Conservation (phyloP, 768 basidiomycete genomes). For the Tremella fuciformis region DNA sequence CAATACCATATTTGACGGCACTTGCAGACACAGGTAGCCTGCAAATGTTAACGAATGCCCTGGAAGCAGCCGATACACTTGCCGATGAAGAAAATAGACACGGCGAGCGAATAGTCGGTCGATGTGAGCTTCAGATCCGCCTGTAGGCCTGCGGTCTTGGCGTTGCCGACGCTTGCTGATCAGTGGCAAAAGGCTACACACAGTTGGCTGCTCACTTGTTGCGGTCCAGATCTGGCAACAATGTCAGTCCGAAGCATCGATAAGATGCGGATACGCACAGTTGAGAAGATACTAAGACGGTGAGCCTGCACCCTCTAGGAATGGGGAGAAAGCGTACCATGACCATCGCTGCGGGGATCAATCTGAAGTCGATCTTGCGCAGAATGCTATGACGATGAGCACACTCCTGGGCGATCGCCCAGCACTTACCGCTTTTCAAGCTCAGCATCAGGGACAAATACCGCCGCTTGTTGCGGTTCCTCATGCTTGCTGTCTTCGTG, state of each 20-base stretch:
- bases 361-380: conserved; percentile 28
- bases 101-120: conserved; percentile 13
- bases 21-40: conserved; percentile 16
- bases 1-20: conserved; percentile 23
- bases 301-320: neutral
- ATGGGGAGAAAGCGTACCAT: conserved; percentile 16
- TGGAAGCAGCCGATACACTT: neutral
- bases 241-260: conserved; percentile 4
- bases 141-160: conserved; percentile 33
- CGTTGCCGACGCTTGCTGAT: conserved; percentile 19
- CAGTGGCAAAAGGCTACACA: neutral
- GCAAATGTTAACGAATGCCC: neutral
- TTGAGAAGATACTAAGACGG: conserved; percentile 14
- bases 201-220: conserved; percentile 12
- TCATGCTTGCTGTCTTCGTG: conserved; percentile 2
- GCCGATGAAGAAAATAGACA: conserved; percentile 19
- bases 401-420: neutral
- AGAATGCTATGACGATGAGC: conserved; percentile 12
- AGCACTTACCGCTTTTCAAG: conserved; percentile 12
- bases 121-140: conserved; percentile 31
- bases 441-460: conserved; percentile 10
- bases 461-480: neutral
- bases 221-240: conserved; percentile 15
- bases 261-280: conserved; percentile 7
- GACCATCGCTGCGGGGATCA: conserved; percentile 25